Percentiles rank a stretch among this genome's conserved stretches.
Conservation (phyloP, 331 rosid genomes). For the Acacia pycnantha region DNA sequence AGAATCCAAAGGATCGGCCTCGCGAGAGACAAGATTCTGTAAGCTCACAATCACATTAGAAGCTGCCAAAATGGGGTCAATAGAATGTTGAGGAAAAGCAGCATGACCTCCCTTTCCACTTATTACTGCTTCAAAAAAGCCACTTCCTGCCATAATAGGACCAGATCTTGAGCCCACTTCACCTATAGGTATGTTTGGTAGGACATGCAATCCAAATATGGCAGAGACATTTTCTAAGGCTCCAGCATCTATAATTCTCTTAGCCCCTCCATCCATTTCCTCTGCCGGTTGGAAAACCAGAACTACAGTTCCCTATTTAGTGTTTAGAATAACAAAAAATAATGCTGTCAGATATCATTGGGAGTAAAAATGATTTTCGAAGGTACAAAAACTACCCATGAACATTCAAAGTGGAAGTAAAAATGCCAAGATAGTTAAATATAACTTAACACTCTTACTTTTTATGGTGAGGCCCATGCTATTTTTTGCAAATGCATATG, state of each 20-base stretch:
- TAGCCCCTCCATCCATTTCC: conserved; percentile 82
- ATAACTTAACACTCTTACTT: too few species aligned
- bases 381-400: too few species aligned
- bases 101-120: conserved; percentile 91
- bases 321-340: conserved; percentile 2
- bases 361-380: background rate
- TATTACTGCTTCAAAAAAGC: conserved; percentile 71
- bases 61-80: conserved; percentile 82
- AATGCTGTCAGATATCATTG: conserved; percentile 4
- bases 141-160: conserved; percentile 63
- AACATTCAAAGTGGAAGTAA: too few species aligned
- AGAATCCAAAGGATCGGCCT: conserved; percentile 83
- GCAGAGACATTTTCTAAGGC: conserved; percentile 68
- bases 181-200: conserved; percentile 46
- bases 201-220: conserved; percentile 73
- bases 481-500: too few species aligned
- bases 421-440: too few species aligned
- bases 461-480: too few species aligned
- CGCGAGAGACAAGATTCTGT: conserved; percentile 82
- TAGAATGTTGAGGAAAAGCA: conserved; percentile 74
- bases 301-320: conserved; percentile 71
- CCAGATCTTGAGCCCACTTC: conserved; percentile 63
- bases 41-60: conserved; percentile 78
- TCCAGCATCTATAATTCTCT: conserved; percentile 54
- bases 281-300: conserved; percentile 96